Percentiles rank a stretch among this genome's conserved stretches.
Conservation (phyloP, 2,329 filamentous ascomycete genomes). For the Cladophialophora carrionii region DNA sequence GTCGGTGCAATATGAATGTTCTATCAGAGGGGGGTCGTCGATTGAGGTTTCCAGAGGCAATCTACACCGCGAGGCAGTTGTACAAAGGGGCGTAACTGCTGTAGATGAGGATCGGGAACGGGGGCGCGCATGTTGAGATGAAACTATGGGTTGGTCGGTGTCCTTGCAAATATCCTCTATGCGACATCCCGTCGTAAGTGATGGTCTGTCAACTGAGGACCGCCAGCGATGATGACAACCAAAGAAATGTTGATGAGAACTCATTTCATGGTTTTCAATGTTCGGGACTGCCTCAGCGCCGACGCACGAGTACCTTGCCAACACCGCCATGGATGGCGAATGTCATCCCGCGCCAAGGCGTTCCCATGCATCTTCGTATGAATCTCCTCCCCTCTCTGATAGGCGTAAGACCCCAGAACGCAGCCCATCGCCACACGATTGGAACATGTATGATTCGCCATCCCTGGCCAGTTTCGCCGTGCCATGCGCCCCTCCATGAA, state of each 20-base stretch:
- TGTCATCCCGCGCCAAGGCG: neutral
- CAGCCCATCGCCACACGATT: neutral
- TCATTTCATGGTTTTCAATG: neutral
- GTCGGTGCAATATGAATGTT: no score
- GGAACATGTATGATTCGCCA: neutral
- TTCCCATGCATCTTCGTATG: neutral
- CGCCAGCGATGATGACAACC: neutral
- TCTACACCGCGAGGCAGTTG: neutral
- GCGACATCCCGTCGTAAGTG: neutral
- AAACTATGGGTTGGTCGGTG: neutral
- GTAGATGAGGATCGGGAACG: neutral
- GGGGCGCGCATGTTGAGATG: neutral
- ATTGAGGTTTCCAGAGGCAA: neutral
- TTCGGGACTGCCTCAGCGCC: neutral
- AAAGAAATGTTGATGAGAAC: neutral
- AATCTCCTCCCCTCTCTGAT: neutral
- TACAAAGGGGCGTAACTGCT: neutral
- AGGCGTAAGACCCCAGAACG: neutral
- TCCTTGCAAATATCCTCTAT: neutral
- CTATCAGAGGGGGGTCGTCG: no score
- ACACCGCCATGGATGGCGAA: neutral
- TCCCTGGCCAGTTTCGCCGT: neutral
- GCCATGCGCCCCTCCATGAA: neutral
- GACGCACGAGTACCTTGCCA: neutral
- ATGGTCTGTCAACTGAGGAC: neutral